These are phyloP conservation scores for Phytophthora litchii DNA, from an alignment of 352 stramenopile species.

Conservation along the genomic window DNA sequence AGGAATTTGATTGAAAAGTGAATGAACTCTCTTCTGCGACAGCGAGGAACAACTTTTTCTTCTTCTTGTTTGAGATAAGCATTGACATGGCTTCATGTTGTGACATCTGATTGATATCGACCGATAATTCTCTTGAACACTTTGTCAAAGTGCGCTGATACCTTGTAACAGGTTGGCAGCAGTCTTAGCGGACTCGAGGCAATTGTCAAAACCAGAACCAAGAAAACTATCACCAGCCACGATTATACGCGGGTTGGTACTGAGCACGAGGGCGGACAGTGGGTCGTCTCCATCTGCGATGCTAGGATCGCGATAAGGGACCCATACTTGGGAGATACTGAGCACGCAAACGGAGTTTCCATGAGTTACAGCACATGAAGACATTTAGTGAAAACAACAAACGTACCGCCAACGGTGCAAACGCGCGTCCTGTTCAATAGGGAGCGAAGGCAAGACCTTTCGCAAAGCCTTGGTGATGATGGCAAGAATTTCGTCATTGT, in stretches of 20 bases:
- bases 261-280: constrained; percentile 45
- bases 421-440: constrained; percentile 46
- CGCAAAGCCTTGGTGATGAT: constrained; percentile 55
- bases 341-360: background rate
- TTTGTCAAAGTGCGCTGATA: constrained; percentile 44
- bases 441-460: constrained; percentile 62
- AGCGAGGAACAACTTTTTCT: constrained; percentile 3
- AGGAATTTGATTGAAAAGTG: background rate
- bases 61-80: constrained; percentile 20
- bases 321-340: constrained; percentile 73
- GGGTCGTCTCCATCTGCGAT: constrained; percentile 14
- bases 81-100: constrained; percentile 21
- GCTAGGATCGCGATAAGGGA: constrained; percentile 42
- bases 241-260: constrained; percentile 57
- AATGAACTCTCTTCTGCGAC: constrained; percentile 5
- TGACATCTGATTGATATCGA: constrained; percentile 1
- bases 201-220: constrained; percentile 77
- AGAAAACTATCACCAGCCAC: constrained; percentile 72
- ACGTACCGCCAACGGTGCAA: constrained; percentile 74
- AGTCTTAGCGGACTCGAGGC: constrained; percentile 63
- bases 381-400: background rate
- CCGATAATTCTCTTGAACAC: background rate
- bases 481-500: constrained; percentile 60
- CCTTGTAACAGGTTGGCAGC: constrained; percentile 36
- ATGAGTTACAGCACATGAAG: constrained; percentile 4